Percentiles rank a stretch among this genome's conserved stretches.
phyloP scores from a whole-genome alignment of 1,284 basidiomycete species.

The Flammula alnicola region DNA sequence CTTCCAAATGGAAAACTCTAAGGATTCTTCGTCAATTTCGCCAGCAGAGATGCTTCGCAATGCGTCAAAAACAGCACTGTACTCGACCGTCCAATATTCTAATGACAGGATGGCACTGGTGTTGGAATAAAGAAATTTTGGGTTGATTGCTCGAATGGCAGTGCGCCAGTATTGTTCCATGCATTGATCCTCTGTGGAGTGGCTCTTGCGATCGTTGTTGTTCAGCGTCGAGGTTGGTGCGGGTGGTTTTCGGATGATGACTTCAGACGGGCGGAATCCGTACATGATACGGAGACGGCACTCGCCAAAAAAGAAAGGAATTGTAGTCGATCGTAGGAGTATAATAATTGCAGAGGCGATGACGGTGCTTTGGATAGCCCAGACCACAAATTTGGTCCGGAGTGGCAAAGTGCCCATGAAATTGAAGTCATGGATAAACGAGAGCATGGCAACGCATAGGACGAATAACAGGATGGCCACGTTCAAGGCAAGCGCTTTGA shows the following conservation, averaged over 20 bases:
- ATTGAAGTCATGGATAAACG: slow-evolving; percentile 24
- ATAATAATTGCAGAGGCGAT: slow-evolving; percentile 29
- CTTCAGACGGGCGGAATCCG: slow-evolving; percentile 34
- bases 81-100: slow-evolving; percentile 34
- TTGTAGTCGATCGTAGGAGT: slow-evolving; percentile 30
- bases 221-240: slow-evolving; percentile 2
- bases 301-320: slow-evolving; percentile 38
- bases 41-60: slow-evolving; percentile 25
- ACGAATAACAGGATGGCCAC: slow-evolving; percentile 24
- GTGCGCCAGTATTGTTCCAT: slow-evolving; percentile 29
- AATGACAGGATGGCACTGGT: slow-evolving; percentile 31
- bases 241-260: slow-evolving; percentile 33
- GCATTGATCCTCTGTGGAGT: slow-evolving; percentile 16
- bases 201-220: not conserved
- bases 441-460: slow-evolving; percentile 22
- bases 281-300: slow-evolving; percentile 32
- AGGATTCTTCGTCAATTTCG: slow-evolving; percentile 27
- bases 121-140: slow-evolving; percentile 30
- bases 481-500: slow-evolving; percentile 32
- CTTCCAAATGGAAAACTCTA: slow-evolving; percentile 36
- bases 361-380: slow-evolving; percentile 30
- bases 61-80: slow-evolving; percentile 32
- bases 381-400: slow-evolving; percentile 23
- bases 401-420: slow-evolving; percentile 16
- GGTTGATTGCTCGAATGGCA: slow-evolving; percentile 30